phyloP scores from a whole-genome alignment of 1,284 basidiomycete species.

The Puccinia novopanici region DNA sequence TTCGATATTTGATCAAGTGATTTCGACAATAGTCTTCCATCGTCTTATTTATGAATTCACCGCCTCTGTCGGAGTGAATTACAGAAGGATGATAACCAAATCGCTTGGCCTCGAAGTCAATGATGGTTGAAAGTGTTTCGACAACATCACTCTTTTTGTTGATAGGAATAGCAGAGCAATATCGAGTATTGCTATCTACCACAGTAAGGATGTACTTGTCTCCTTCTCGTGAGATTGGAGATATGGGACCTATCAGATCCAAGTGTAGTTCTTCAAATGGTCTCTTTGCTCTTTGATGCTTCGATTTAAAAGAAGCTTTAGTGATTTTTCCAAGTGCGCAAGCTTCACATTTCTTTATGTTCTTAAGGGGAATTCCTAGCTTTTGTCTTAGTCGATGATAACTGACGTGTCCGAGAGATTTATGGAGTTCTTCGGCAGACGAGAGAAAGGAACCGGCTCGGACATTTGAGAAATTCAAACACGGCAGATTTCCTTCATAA shows the following conservation, averaged over 20 bases:
- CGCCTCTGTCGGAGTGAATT: not conserved
- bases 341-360: not conserved
- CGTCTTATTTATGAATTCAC: not conserved
- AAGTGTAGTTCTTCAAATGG: not conserved
- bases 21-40: not conserved
- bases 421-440: not conserved
- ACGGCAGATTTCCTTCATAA: not conserved
- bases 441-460: not conserved
- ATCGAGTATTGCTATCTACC: not conserved
- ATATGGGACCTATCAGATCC: not conserved
- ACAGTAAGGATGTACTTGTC: not conserved
- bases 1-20: not conserved
- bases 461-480: not conserved
- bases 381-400: not conserved
- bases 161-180: not conserved
- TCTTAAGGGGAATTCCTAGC: not conserved
- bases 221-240: not conserved
- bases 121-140: not conserved
- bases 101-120: not conserved
- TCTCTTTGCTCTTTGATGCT: not conserved
- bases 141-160: not conserved
- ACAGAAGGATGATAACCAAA: not conserved
- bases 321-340: conserved; percentile 4
- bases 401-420: not conserved
- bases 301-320: not conserved